A percentile compares a stretch with the other conserved stretches of the same genome.
phyloP scores from a whole-genome alignment of 768 basidiomycete genomes.

The Sarcodon aspratus region DNA sequence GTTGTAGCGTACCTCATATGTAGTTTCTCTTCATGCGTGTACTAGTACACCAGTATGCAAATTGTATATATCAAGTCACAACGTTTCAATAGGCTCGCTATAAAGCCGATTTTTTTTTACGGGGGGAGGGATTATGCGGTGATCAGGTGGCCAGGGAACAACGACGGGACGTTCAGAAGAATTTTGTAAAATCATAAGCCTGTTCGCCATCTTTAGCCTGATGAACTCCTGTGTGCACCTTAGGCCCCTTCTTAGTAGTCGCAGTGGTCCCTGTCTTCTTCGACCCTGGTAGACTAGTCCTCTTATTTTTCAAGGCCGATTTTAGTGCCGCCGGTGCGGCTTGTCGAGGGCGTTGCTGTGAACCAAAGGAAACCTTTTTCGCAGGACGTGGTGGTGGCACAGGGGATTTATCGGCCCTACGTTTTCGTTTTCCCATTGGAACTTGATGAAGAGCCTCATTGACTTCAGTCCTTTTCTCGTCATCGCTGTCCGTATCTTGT shows the following conservation, averaged over 20 bases:
- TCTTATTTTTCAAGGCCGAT: no score
- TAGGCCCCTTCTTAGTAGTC: constrained; percentile 16
- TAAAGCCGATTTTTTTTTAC: no score
- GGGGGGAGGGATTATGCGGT: no score
- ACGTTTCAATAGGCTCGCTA: no score
- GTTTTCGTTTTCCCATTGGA: constrained; percentile 21
- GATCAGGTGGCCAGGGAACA: no score
- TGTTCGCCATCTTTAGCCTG: constrained; percentile 17
- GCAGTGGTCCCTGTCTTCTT: constrained; percentile 27
- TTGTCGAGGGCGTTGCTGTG: constrained; percentile 4
- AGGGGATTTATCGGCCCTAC: constrained; percentile 4
- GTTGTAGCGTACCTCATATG: no score
- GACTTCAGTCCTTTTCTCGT: constrained; percentile 31
- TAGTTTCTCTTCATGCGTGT: no score
- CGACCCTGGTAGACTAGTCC: constrained; percentile 4
- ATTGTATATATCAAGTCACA: no score
- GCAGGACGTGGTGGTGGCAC: constrained; percentile 11
- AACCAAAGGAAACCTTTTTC: constrained; percentile 23
- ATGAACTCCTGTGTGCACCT: background rate
- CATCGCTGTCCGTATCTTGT: constrained; percentile 25
- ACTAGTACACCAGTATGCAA: no score
- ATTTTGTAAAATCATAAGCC: constrained; percentile 50
- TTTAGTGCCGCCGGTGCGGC: no score
- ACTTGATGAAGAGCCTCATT: constrained; percentile 24
- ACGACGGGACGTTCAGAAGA: constrained; percentile 23